phyloP scores from a whole-genome alignment of 441 rosid genomes.

The Croton setiger region DNA sequence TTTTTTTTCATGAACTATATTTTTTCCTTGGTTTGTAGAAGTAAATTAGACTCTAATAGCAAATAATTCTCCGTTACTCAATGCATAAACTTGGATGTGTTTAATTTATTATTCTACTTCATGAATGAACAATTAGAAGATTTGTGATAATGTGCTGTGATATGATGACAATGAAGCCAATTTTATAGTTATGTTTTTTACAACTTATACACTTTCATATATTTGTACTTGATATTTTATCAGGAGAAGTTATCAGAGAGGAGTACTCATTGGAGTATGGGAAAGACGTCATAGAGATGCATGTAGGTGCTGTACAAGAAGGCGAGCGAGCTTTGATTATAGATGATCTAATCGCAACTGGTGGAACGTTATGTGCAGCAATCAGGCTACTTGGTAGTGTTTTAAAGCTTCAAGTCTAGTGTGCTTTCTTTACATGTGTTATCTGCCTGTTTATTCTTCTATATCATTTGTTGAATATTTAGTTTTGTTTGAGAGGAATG shows the following conservation, averaged over 20 bases:
- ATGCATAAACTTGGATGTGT: neutral
- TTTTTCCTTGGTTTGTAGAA: neutral
- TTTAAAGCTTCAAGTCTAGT: conserved; percentile 7
- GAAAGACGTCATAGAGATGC: conserved; percentile 90
- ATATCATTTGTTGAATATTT: neutral
- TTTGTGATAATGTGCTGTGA: neutral
- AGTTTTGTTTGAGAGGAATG: neutral
- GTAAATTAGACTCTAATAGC: neutral
- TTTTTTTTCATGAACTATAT: neutral
- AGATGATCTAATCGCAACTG: conserved; percentile 95
- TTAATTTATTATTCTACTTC: neutral
- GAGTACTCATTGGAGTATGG: conserved; percentile 95
- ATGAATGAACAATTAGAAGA: conserved; percentile 1
- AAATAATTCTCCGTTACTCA: neutral
- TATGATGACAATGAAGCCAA: neutral
- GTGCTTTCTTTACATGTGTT: neutral
- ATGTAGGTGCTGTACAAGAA: conserved; percentile 85
- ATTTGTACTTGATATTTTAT: conserved; percentile 14
- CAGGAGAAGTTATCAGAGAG: conserved; percentile 84
- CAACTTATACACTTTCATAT: conserved; percentile 8
- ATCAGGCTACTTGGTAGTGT: conserved; percentile 78
- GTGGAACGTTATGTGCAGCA: conserved; percentile 91
- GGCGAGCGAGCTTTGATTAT: conserved; percentile 82
- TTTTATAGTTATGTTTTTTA: neutral
- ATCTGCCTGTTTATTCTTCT: conserved; percentile 1